These are phyloP conservation scores for Verticillium dahliae DNA, from an alignment of 2,329 filamentous ascomycete genomes.

Conservation along the genomic window DNA sequence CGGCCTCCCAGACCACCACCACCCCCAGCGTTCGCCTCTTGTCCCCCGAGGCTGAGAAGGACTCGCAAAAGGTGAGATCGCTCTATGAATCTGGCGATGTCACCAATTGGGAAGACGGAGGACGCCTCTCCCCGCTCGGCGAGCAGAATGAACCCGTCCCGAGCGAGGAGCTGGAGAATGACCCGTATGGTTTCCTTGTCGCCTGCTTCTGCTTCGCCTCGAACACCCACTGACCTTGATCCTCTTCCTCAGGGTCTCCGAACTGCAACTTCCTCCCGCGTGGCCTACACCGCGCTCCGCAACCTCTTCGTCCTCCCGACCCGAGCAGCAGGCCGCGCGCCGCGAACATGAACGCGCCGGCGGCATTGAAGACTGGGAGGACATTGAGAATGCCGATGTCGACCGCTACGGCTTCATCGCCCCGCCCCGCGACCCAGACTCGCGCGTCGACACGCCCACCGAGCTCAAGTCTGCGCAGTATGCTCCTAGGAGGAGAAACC, in stretches of 20 bases:
- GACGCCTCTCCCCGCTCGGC: slow-evolving; percentile 35
- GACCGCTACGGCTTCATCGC: slow-evolving; percentile 65
- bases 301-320: slow-evolving; percentile 37
- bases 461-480: slow-evolving; percentile 34
- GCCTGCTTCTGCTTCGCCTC: slow-evolving; percentile 5
- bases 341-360: slow-evolving; percentile 45
- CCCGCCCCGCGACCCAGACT: slow-evolving; percentile 30
- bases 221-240: slow-evolving; percentile 21
- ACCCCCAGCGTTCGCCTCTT: slow-evolving; percentile 45
- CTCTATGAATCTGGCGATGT: slow-evolving; percentile 53
- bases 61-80: slow-evolving; percentile 62
- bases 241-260: slow-evolving; percentile 17
- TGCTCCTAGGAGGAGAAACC: slow-evolving; percentile 39
- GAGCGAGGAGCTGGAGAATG: slow-evolving; percentile 45
- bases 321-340: slow-evolving; percentile 26
- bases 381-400: slow-evolving; percentile 53
- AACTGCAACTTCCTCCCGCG: slow-evolving; percentile 20
- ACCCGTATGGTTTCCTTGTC: slow-evolving; percentile 52
- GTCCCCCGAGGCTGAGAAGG: slow-evolving; percentile 50
- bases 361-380: slow-evolving; percentile 61
- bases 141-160: slow-evolving; percentile 42
- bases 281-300: slow-evolving; percentile 32
- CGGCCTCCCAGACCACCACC: slow-evolving; percentile 10
- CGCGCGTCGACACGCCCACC: slow-evolving; percentile 32
- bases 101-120: slow-evolving; percentile 46